These are phyloP conservation scores for Nemophila menziesii DNA, from an alignment of 257 asterid genomes.

Conservation along the genomic window DNA sequence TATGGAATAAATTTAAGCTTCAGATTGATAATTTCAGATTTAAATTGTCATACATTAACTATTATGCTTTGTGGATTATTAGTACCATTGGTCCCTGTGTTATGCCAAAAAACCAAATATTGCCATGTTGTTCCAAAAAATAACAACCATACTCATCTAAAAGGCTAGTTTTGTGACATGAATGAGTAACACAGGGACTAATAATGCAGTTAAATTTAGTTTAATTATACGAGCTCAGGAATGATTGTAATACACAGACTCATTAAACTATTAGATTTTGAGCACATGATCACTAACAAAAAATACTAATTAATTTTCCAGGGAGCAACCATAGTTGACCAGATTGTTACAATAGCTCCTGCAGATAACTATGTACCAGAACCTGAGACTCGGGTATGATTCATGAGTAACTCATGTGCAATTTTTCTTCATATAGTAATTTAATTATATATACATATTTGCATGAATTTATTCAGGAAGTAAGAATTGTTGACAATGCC, in stretches of 20 bases:
- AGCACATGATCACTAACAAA: not conserved
- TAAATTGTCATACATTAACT: too few relatives aligned
- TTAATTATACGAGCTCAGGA: not conserved
- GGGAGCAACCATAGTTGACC: slow-evolving; percentile 89
- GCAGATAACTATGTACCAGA: slow-evolving; percentile 52
- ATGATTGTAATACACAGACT: not conserved
- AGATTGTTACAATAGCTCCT: slow-evolving; percentile 44
- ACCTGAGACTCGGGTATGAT: slow-evolving; percentile 29
- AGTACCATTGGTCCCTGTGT: too few relatives aligned
- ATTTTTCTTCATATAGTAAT: not conserved
- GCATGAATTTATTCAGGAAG: slow-evolving; percentile 25
- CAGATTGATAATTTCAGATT: too few relatives aligned
- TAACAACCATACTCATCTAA: too few relatives aligned
- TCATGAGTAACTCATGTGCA: slow-evolving; percentile 1
- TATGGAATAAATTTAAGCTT: too few relatives aligned
- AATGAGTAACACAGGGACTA: too few relatives aligned
- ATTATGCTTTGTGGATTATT: too few relatives aligned
- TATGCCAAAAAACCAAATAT: too few relatives aligned
- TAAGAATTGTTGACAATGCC: slow-evolving; percentile 28
- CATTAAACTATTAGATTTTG: not conserved
- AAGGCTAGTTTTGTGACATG: too few relatives aligned
- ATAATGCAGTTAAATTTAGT: too few relatives aligned
- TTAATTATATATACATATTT: slow-evolving; percentile 4
- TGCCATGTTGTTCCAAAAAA: too few relatives aligned
- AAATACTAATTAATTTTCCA: slow-evolving; percentile 14